phyloP scores from a whole-genome alignment of 352 stramenopile genomes.

The Pythium rishiriense region DNA sequence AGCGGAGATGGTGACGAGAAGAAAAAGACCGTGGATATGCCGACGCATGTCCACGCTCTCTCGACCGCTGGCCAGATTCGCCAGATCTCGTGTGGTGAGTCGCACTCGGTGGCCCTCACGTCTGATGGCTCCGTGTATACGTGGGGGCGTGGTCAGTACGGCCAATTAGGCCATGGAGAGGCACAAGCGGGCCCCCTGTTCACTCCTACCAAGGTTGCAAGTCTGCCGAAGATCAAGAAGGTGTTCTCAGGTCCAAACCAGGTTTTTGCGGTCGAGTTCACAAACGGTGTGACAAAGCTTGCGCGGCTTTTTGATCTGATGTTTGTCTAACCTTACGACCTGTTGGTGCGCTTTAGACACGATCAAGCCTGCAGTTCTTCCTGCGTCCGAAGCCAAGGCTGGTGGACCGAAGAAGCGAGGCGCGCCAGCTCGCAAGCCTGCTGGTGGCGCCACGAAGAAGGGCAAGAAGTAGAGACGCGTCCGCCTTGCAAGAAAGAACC shows the following conservation, averaged over 20 bases:
- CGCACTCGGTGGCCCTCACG: constrained; percentile 67
- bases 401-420: constrained; percentile 30
- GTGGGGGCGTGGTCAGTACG: constrained; percentile 73
- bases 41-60: constrained; percentile 19
- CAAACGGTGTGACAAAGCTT: constrained; percentile 38
- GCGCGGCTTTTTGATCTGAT: background rate
- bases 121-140: constrained; percentile 55
- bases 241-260: constrained; percentile 70
- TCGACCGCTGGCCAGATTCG: constrained; percentile 12
- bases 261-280: constrained; percentile 78
- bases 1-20: constrained; percentile 38
- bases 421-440: constrained; percentile 19
- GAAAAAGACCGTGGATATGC: constrained; percentile 39
- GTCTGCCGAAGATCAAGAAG: constrained; percentile 61
- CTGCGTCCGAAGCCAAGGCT: constrained; percentile 6
- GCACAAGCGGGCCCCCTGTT: constrained; percentile 34
- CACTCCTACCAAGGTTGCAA: constrained; percentile 52
- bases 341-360: constrained; percentile 35
- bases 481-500: background rate
- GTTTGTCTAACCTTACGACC: background rate
- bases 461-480: constrained; percentile 15
- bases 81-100: constrained; percentile 44
- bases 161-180: constrained; percentile 62
- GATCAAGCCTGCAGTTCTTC: constrained; percentile 43
- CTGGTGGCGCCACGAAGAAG: constrained; percentile 31